Evolutionary conservation across 2,329 filamentous ascomycete genomes (phyloP).

Genomic region (Monosporascus sp.): DNA sequence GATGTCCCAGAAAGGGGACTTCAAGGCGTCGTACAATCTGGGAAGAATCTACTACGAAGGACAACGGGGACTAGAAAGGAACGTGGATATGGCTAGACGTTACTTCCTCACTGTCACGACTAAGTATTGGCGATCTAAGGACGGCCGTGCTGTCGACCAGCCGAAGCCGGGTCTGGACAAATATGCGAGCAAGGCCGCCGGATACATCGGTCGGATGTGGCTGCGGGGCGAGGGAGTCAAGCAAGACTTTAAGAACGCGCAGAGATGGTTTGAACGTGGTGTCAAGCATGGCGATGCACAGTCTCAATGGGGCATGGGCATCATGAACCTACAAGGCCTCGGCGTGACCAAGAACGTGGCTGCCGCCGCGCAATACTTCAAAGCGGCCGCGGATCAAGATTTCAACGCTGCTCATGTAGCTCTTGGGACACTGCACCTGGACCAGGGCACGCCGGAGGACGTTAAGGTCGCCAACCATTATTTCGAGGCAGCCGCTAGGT

Average conservation of each 20-base stretch:
- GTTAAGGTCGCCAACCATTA: constrained; percentile 74
- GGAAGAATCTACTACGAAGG: constrained; percentile 88
- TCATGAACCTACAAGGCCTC: constrained; percentile 78
- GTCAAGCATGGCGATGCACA: constrained; percentile 70
- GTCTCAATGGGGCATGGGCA: constrained; percentile 76
- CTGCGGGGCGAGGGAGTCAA: constrained; percentile 78
- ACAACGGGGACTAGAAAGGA: constrained; percentile 65
- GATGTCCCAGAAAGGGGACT: constrained; percentile 83
- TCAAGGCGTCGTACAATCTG: constrained; percentile 79
- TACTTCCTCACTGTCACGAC: constrained; percentile 78
- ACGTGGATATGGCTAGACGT: constrained; percentile 66
- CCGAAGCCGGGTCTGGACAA: constrained; percentile 68
- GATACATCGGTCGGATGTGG: constrained; percentile 84
- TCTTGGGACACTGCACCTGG: constrained; percentile 77
- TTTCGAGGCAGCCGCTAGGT: constrained; percentile 79
- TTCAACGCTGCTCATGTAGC: constrained; percentile 75
- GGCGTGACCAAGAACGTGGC: constrained; percentile 62
- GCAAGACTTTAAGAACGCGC: constrained; percentile 71
- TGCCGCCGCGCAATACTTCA: constrained; percentile 71
- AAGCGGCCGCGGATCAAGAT: constrained; percentile 74
- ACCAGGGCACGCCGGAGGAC: constrained; percentile 68
- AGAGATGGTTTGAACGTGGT: constrained; percentile 79
- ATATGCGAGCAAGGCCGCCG: constrained; percentile 75
- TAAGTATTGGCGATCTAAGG: constrained; percentile 70
- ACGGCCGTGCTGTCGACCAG: constrained; percentile 68